Conservation (phyloP, 1,284 basidiomycete species). For the Leccinum solheimii region DNA sequence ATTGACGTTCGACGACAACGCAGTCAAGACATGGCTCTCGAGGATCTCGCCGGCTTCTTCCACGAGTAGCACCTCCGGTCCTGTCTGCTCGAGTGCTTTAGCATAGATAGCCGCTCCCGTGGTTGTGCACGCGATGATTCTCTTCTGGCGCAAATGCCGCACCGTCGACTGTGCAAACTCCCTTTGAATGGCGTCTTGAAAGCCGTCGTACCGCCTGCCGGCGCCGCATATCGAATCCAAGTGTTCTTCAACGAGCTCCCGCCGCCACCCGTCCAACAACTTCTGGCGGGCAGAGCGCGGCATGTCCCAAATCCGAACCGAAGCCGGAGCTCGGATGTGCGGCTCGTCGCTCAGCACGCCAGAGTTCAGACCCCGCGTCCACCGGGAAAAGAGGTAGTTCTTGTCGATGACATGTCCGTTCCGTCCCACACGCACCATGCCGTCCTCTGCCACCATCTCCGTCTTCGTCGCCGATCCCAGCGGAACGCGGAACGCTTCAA, state of each 20-base stretch:
- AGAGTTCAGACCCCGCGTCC: constrained; percentile 45
- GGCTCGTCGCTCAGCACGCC: constrained; percentile 40
- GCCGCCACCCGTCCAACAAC: constrained; percentile 40
- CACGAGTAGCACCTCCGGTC: constrained; percentile 54
- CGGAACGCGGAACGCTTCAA: constrained; percentile 50
- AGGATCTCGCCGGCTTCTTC: constrained; percentile 73
- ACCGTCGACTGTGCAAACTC: constrained; percentile 38
- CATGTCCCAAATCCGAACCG: constrained; percentile 49
- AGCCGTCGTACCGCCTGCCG: constrained; percentile 43
- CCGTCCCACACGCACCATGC: constrained; percentile 44
- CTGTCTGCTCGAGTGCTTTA: constrained; percentile 41
- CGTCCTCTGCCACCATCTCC: constrained; percentile 30
- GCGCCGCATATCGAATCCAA: constrained; percentile 37
- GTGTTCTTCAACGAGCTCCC: constrained; percentile 31
- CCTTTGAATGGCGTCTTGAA: constrained; percentile 36
- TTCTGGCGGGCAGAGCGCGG: constrained; percentile 32
- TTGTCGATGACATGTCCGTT: constrained; percentile 35
- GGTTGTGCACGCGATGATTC: constrained; percentile 65
- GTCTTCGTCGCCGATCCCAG: constrained; percentile 6
- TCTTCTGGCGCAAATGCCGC: constrained; percentile 41
- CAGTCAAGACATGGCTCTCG: constrained; percentile 62
- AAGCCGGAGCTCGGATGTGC: constrained; percentile 26
- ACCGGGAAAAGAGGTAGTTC: constrained; percentile 48
- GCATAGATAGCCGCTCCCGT: constrained; percentile 63
- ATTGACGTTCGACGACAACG: constrained; percentile 43